Evolutionary conservation across 768 basidiomycete species (phyloP).

Genomic region (Rubroboletus satanas): DNA sequence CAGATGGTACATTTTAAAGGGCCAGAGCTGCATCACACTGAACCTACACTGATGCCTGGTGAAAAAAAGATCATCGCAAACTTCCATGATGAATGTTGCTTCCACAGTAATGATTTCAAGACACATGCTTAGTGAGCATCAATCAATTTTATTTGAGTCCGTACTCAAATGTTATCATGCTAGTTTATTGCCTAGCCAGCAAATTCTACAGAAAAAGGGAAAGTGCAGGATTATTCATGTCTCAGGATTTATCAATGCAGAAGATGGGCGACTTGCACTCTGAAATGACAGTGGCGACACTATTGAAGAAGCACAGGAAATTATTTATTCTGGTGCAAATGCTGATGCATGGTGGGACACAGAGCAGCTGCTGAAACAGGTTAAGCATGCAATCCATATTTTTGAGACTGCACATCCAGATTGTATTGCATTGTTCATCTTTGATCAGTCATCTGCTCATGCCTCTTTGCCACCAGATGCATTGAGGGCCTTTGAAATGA

Average conservation of each 20-base stretch:
- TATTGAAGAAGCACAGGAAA: conserved; percentile 20
- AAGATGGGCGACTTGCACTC: conserved; percentile 29
- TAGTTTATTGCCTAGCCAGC: conserved; percentile 1
- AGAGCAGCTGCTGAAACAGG: neutral
- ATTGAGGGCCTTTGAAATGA: conserved; percentile 26
- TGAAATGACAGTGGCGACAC: conserved; percentile 19
- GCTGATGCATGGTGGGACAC: conserved; percentile 9
- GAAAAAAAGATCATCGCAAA: neutral
- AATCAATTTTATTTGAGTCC: too few relatives aligned
- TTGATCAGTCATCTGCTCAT: conserved; percentile 12
- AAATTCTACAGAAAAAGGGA: conserved; percentile 25
- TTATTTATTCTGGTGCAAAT: conserved; percentile 22
- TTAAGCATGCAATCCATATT: conserved; percentile 13
- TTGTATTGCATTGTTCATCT: conserved; percentile 11
- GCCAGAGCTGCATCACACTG: conserved; percentile 11
- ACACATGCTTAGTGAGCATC: conserved; percentile 27
- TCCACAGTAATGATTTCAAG: conserved; percentile 26
- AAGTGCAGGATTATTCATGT: conserved; percentile 33
- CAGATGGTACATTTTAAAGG: conserved; percentile 18
- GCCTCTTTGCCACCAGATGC: conserved; percentile 17
- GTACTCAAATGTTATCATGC: too few relatives aligned
- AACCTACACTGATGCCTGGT: conserved; percentile 22
- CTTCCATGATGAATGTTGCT: conserved; percentile 6
- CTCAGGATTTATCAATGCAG: conserved; percentile 38
- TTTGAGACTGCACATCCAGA: conserved; percentile 27